Conservation (phyloP, 2,329 filamentous ascomycete genomes). For the Ophiosphaerella narmari region DNA sequence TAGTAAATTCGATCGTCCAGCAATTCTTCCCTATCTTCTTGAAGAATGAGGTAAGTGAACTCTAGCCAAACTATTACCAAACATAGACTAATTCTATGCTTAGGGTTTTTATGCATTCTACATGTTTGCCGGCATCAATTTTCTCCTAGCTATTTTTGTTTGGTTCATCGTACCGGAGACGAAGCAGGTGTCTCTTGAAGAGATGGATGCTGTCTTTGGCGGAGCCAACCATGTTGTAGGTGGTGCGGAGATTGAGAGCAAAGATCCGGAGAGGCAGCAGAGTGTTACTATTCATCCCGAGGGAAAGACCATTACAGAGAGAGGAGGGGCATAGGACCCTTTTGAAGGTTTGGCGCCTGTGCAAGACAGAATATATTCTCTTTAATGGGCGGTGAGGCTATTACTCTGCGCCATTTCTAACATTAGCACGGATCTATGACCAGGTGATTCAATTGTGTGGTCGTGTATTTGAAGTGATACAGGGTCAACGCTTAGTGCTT, state of each 20-base stretch:
- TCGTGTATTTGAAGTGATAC: no score
- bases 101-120: conserved; percentile 60
- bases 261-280: conserved; percentile 40
- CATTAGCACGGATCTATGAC: no score
- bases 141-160: conserved; percentile 48
- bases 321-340: conserved; percentile 1
- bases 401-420: no score
- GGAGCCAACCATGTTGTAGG: conserved; percentile 62
- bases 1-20: conserved; percentile 70
- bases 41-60: conserved; percentile 50
- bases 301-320: conserved; percentile 24
- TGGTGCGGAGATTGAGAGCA: conserved; percentile 55
- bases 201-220: conserved; percentile 62
- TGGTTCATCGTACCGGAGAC: conserved; percentile 52
- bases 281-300: conserved; percentile 25
- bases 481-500: no score
- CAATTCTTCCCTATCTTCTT: conserved; percentile 74
- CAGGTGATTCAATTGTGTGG: no score
- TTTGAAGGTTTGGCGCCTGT: not conserved
- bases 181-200: conserved; percentile 56
- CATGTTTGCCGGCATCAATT: conserved; percentile 58
- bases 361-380: not conserved
- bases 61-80: no score
- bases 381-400: no score
- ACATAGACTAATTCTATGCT: no score